These are phyloP conservation scores for Phytophthora sp. DNA, from an alignment of 352 stramenopile species.

Conservation along the genomic window DNA sequence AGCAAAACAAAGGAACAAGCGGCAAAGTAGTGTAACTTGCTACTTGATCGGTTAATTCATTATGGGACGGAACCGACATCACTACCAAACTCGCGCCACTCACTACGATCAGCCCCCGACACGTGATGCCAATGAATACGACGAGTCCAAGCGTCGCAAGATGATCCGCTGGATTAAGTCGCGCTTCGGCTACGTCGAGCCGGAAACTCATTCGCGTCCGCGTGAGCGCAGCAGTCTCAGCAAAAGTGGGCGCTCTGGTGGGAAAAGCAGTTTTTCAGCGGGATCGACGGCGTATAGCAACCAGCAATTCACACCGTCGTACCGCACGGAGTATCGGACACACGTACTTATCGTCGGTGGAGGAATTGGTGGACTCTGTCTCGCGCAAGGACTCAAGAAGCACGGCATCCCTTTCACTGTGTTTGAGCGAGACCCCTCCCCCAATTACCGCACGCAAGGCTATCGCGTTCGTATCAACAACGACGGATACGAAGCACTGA, in stretches of 20 bases:
- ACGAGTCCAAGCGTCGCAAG: slow-evolving; percentile 62
- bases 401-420: slow-evolving; percentile 69
- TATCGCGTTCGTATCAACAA: slow-evolving; percentile 71
- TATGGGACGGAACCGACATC: slow-evolving; percentile 34
- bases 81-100: slow-evolving; percentile 30
- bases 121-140: slow-evolving; percentile 33
- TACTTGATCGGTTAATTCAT: not conserved
- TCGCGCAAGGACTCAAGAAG: slow-evolving; percentile 67
- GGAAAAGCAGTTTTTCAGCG: slow-evolving; percentile 23
- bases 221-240: slow-evolving; percentile 26
- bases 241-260: slow-evolving; percentile 25
- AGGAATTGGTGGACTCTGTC: slow-evolving; percentile 64
- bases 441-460: slow-evolving; percentile 67
- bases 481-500: slow-evolving; percentile 62
- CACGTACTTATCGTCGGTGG: slow-evolving; percentile 59
- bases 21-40: not conserved
- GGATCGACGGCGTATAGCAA: slow-evolving; percentile 5
- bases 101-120: slow-evolving; percentile 52
- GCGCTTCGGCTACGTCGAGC: slow-evolving; percentile 44
- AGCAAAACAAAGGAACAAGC: not conserved
- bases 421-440: slow-evolving; percentile 66
- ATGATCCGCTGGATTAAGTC: slow-evolving; percentile 73
- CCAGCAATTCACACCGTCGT: slow-evolving; percentile 26
- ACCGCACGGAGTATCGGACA: slow-evolving; percentile 28
- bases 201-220: slow-evolving; percentile 7